These are phyloP conservation scores for Phytopythium sindhum DNA, from an alignment of 352 stramenopile species.

Conservation along the genomic window DNA sequence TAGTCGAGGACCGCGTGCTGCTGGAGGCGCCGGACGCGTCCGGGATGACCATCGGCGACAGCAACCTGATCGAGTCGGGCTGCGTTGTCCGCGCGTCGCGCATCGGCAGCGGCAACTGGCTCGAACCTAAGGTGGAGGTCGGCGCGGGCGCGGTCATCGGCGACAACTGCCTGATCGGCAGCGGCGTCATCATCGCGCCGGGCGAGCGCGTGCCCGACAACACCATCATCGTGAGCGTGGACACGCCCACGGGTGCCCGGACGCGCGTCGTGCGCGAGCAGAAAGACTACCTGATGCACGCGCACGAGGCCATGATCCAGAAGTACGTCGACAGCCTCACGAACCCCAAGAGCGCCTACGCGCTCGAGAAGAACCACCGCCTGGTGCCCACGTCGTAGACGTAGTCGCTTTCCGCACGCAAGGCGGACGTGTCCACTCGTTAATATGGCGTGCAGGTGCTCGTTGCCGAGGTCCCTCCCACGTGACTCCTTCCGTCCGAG, in stretches of 20 bases:
- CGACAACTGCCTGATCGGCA: conserved; percentile 80
- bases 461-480: neutral
- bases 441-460: too few species aligned
- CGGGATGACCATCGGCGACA: conserved; percentile 50
- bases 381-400: conserved; percentile 24
- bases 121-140: conserved; percentile 64
- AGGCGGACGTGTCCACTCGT: too few species aligned
- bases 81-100: conserved; percentile 50
- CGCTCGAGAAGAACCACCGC: conserved; percentile 79
- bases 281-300: conserved; percentile 64
- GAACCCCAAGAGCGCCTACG: conserved; percentile 66
- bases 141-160: conserved; percentile 60
- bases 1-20: conserved; percentile 65
- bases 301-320: conserved; percentile 50
- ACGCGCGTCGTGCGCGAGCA: conserved; percentile 49
- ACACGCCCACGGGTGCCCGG: conserved; percentile 19
- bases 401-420: neutral
- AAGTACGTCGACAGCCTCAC: conserved; percentile 76
- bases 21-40: conserved; percentile 22
- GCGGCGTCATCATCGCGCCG: conserved; percentile 66
- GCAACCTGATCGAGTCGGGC: conserved; percentile 81
- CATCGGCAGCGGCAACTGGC: conserved; percentile 70
- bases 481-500: neutral
- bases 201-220: conserved; percentile 66
- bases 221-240: conserved; percentile 67